Base-by-base conservation (phyloP, 805 yeast genomes). In the Candida pseudoglaebosa region DNA sequence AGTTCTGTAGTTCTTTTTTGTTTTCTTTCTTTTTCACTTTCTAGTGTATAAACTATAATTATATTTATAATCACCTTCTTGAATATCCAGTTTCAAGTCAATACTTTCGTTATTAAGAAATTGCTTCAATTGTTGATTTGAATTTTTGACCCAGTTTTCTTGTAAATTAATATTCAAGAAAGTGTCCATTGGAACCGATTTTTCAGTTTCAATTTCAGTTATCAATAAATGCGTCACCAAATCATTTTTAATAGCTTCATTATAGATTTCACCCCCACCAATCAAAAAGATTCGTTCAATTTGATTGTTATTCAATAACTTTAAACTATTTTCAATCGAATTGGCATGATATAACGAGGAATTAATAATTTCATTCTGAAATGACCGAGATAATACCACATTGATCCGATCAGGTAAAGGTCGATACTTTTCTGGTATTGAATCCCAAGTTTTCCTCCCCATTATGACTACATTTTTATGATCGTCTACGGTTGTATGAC, bases 381-480 rank as follows among this genome's bases (percentile, higher is more conserved):
- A 44, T 13, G 62, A 54, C 35, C 89, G 62, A 18, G 95, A 83
- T 8, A 93, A 62, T 0, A 93, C 78, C 10, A 89, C 78, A 57
- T 93, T 93, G 19, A 78, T 40, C 41, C 99, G 72, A 35, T 70
- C 77, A 2, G 82, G 81, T 32, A 93, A 69, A 0, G 99, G 99
- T 45, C 95, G 70, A 62, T 88, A 93, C 55, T 74, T 80, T 1
- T 61, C 44, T 0, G 99, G 98, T 22, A 93, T 90, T 5, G 95
- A 85, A 22, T 89, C 93, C 95, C 97, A 93, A 2, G 98, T 91
- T 54, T 81, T 84, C 42, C 97, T 73, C 10, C 99, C 99, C 99
- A 93, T 93, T 3, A 93, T 72, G 10, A 93, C 98, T 0, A 86
- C 95, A 55, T 88, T 87, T 20, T 56, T 44, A 18, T 41, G 40